phyloP scores from a whole-genome alignment of 2,329 filamentous ascomycete species.

The Cladosporium sp. region DNA sequence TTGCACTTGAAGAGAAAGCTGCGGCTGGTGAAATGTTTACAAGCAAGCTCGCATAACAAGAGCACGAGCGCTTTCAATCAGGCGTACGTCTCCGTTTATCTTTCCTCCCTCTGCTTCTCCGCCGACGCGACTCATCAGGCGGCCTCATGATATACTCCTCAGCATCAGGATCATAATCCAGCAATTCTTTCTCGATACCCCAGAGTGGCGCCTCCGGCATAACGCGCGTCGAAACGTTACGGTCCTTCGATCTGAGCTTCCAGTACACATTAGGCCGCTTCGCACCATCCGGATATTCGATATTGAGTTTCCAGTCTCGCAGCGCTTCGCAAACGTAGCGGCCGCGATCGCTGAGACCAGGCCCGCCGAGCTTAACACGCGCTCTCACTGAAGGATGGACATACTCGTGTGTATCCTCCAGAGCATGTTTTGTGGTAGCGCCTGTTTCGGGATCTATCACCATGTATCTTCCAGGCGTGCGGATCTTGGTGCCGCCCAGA shows the following conservation, averaged over 20 bases:
- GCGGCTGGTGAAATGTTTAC: not conserved
- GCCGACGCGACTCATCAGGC: slow-evolving; percentile 23
- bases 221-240: slow-evolving; percentile 39
- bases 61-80: slow-evolving; percentile 3
- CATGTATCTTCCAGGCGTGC: slow-evolving; percentile 51
- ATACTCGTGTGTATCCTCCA: slow-evolving; percentile 53
- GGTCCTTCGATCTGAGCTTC: slow-evolving; percentile 40
- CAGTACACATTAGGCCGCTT: slow-evolving; percentile 44
- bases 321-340: slow-evolving; percentile 47
- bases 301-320: slow-evolving; percentile 49
- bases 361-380: slow-evolving; percentile 47
- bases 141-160: slow-evolving; percentile 27
- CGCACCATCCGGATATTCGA: slow-evolving; percentile 42
- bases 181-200: slow-evolving; percentile 45
- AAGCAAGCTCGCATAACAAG: not conserved
- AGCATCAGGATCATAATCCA: slow-evolving; percentile 29
- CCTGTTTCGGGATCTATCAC: slow-evolving; percentile 47
- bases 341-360: slow-evolving; percentile 47
- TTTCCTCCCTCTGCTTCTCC: slow-evolving; percentile 22
- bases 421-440: slow-evolving; percentile 43
- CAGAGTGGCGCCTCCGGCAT: slow-evolving; percentile 49
- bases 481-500: slow-evolving; percentile 45
- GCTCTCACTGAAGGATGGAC: slow-evolving; percentile 52
- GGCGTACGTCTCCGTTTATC: slow-evolving; percentile 19
- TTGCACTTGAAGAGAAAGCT: not conserved